Evolutionary conservation across 768 basidiomycete species (phyloP), one percentile per base, ranked within the genome.

Genomic region (Russula lepida): DNA sequence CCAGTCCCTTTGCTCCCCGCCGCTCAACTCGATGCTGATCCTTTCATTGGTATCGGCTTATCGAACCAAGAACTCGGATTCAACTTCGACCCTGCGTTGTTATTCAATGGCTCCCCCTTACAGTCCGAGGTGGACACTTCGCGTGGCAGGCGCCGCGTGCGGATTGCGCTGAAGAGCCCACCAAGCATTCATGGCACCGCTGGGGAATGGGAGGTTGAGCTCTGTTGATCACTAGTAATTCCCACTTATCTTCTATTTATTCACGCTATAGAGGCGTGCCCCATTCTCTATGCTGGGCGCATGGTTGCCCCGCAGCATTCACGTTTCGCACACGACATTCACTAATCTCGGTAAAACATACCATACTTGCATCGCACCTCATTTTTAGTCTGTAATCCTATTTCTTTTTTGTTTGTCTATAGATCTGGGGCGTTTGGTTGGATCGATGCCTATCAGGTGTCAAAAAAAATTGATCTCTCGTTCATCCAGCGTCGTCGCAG

Each of bases 181-280:
- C 85, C 86, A 0, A 76, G 76, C 23, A 73, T 78, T 32, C 84
- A 84, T 49, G 79, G 79, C 64, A 84, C 85, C 70, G 84, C 84
- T 50, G 86, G 86, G 63, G 86, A 88, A 74, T 88, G 87, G 86
- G 86, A 89, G 71, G 85, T 89, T 49, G 81, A 86, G 69, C 75
- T 88, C 54, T 86, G 84, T 71, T 87, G 66, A 70, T 43, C 35
- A 21, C 19, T 13, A 46, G 39, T 35, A 27, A 56, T 44, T 39
- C 59, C 62, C 49, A 60, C 59, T 61, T 54, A 55, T 51, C 41
- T n/a, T 50, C 25, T 55, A 62, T 62, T 49, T 48, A 53, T 64
- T 64, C 25, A 41, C 54, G 28, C 54, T 19, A 39, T 41, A 56
- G 56, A 58, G 54, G 62, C 39, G 62, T 51, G 54, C 48, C 32